These are phyloP conservation scores for Stellera chamaejasme DNA, from an alignment of 345 rosid genomes.

Conservation along the genomic window DNA sequence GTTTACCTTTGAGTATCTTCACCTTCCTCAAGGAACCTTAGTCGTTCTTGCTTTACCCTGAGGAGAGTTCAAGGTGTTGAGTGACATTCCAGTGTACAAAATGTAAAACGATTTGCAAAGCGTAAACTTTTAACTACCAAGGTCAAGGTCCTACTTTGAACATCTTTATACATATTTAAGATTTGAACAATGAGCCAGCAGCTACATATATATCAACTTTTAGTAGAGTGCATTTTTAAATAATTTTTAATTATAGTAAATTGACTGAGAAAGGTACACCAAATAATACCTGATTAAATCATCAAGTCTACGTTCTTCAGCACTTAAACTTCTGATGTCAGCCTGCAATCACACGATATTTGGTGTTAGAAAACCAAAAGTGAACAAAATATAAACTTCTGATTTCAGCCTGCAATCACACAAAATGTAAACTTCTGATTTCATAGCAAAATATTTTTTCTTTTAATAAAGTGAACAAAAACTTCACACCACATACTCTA, in stretches of 20 bases:
- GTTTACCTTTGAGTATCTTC: constrained; percentile 34
- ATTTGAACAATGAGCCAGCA: too few relatives aligned
- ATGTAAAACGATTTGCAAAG: neutral
- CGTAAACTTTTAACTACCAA: too few relatives aligned
- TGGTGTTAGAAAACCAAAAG: constrained; percentile 2
- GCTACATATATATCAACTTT: too few relatives aligned
- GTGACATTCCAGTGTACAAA: constrained; percentile 8
- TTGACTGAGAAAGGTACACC: too few relatives aligned
- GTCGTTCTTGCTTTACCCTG: constrained; percentile 51
- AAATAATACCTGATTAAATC: constrained; percentile 42
- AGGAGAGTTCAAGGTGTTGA: constrained; percentile 16
- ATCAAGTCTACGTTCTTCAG: constrained; percentile 50
- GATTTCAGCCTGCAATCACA: too few relatives aligned
- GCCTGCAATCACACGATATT: constrained; percentile 25
- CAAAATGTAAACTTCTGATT: too few relatives aligned
- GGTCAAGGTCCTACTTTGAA: too few relatives aligned
- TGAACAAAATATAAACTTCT: too few relatives aligned
- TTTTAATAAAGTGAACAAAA: neutral
- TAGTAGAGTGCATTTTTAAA: too few relatives aligned
- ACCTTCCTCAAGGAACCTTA: constrained; percentile 46
- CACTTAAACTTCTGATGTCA: constrained; percentile 41
- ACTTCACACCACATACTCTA: neutral
- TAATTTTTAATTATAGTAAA: too few relatives aligned
- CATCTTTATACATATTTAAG: too few relatives aligned
- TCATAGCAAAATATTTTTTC: too few relatives aligned